A percentile compares a stretch with the other conserved stretches of the same genome.
phyloP scores from a whole-genome alignment of 371 early-diverging fungal genomes.

The Entomophthora muscae region DNA sequence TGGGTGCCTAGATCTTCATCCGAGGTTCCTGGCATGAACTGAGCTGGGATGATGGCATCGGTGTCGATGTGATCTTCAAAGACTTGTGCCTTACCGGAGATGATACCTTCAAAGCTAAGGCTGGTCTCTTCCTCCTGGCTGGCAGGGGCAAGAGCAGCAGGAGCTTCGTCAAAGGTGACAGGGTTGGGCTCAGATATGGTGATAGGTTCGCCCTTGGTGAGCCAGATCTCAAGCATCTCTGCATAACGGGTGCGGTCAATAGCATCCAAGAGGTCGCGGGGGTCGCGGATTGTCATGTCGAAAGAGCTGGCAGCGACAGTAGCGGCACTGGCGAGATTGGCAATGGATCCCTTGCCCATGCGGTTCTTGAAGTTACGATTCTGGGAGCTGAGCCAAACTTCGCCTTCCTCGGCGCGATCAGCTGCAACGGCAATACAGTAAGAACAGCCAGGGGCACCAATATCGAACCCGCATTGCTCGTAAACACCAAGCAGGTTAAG shows the following conservation, averaged over 20 bases:
- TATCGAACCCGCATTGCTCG: constrained; percentile 47
- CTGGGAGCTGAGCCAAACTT: constrained; percentile 60
- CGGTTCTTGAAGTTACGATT: constrained; percentile 69
- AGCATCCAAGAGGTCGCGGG: constrained; percentile 33
- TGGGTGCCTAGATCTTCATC: constrained; percentile 51
- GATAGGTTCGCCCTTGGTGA: constrained; percentile 32
- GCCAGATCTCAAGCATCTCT: constrained; percentile 36
- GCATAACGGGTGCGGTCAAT: constrained; percentile 37
- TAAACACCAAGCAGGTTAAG: constrained; percentile 50
- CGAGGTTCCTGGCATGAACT: constrained; percentile 51
- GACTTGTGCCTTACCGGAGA: constrained; percentile 42
- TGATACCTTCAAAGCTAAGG: constrained; percentile 18
- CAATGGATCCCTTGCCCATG: constrained; percentile 66
- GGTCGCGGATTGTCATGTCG: constrained; percentile 47
- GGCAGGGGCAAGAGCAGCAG: constrained; percentile 13
- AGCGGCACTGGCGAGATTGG: constrained; percentile 52
- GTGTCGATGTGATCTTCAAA: constrained; percentile 60
- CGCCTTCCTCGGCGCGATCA: constrained; percentile 54
- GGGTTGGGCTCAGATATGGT: constrained; percentile 43
- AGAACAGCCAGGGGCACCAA: constrained; percentile 72
- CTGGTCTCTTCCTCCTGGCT: neutral
- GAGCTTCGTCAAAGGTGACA: constrained; percentile 18
- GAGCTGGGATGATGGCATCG: constrained; percentile 60
- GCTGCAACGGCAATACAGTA: constrained; percentile 67
- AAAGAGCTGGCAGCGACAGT: constrained; percentile 66